Evolutionary conservation across 768 basidiomycete species (phyloP).

Genomic region (Rhizopogon salebrosus): DNA sequence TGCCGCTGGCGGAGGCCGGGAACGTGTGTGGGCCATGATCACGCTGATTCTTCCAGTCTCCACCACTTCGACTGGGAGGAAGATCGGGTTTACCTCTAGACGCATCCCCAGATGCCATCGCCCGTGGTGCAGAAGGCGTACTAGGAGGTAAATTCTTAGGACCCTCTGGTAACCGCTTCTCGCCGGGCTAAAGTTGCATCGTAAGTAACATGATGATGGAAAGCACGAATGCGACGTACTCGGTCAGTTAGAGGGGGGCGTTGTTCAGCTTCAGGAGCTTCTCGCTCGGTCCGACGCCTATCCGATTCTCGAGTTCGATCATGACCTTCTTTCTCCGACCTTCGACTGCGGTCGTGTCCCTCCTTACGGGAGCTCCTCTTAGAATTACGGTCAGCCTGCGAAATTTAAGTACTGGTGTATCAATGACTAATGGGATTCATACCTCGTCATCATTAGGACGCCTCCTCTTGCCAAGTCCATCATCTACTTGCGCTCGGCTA

Average conservation of each 20-base stretch:
- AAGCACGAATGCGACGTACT: slow-evolving; percentile 33
- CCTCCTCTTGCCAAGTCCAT: slow-evolving; percentile 68
- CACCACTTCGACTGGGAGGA: slow-evolving; percentile 33
- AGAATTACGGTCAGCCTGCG: slow-evolving; percentile 65
- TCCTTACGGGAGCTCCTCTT: slow-evolving; percentile 82
- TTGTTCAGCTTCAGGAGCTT: slow-evolving; percentile 44
- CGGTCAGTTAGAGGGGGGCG: slow-evolving; percentile 52
- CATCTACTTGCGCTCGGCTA: slow-evolving; percentile 44
- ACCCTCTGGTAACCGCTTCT: slow-evolving; percentile 54
- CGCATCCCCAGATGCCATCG: slow-evolving; percentile 52
- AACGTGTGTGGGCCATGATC: slow-evolving; percentile 25
- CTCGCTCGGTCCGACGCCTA: slow-evolving; percentile 62
- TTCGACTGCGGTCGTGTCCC: slow-evolving; percentile 62
- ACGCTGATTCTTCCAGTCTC: slow-evolving; percentile 45
- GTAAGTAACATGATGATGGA: slow-evolving; percentile 4
- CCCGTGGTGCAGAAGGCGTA: slow-evolving; percentile 67
- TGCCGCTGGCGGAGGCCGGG: slow-evolving; percentile 13
- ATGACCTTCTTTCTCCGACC: slow-evolving; percentile 64
- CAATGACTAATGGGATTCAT: slow-evolving; percentile 21
- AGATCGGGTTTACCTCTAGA: slow-evolving; percentile 39
- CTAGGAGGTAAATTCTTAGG: slow-evolving; percentile 50
- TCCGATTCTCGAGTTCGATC: slow-evolving; percentile 66
- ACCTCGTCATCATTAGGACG: slow-evolving; percentile 72
- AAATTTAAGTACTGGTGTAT: slow-evolving; percentile 9
- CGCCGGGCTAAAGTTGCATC: slow-evolving; percentile 32